phyloP scores from a whole-genome alignment of 208 protist species.

The Sergeia podlipaevii region DNA sequence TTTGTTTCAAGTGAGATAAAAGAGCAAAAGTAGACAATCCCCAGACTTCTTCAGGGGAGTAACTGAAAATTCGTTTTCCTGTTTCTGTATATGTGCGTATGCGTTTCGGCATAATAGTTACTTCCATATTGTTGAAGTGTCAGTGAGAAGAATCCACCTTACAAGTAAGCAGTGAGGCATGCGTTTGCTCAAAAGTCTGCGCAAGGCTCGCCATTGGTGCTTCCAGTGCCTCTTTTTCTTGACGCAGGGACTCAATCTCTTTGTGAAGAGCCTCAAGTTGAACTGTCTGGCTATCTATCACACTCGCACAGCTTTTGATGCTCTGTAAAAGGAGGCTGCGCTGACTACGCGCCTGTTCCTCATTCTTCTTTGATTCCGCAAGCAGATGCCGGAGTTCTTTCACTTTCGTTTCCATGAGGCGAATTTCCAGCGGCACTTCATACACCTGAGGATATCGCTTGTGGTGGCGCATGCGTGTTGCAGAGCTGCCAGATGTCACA shows the following conservation, averaged over 20 bases:
- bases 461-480: not conserved
- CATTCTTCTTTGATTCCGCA: constrained; percentile 31
- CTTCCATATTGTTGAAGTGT: no score
- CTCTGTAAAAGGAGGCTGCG: constrained; percentile 51
- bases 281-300: constrained; percentile 56
- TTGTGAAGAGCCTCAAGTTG: constrained; percentile 41
- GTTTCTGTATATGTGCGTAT: no score
- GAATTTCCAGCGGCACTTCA: constrained; percentile 29
- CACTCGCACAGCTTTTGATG: constrained; percentile 37
- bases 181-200: constrained; percentile 72
- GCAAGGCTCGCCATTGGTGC: constrained; percentile 43
- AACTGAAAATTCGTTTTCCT: no score
- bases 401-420: constrained; percentile 51
- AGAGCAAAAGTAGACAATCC: no score
- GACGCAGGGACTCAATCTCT: constrained; percentile 38
- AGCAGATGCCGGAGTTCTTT: constrained; percentile 62
- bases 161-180: constrained; percentile 58
- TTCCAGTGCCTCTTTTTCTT: constrained; percentile 30
- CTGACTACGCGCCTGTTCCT: constrained; percentile 35
- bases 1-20: not conserved
- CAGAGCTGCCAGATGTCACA: not conserved
- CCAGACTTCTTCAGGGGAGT: no score
- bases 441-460: no score
- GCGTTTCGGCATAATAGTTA: no score
- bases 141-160: constrained; percentile 1